A percentile compares a stretch with the other conserved stretches of the same genome.
Conservation (phyloP, 148 eudicot species). For the Chenopodium suecicum region DNA sequence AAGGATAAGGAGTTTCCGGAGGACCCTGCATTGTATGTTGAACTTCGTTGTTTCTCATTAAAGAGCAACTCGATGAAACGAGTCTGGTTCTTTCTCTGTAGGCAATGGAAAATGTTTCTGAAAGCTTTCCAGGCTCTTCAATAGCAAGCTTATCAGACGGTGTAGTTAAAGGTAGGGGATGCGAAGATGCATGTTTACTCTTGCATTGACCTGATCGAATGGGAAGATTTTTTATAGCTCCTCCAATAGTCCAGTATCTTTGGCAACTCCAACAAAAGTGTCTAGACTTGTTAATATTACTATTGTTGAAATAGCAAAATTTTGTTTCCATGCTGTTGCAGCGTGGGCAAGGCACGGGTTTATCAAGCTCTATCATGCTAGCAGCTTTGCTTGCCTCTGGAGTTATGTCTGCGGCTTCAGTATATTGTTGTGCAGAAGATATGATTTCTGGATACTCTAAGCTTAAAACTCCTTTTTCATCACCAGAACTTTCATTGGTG, state of each 20-base stretch:
- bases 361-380: background rate
- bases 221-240: background rate
- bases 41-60: background rate
- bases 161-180: background rate
- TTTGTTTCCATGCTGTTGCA: background rate
- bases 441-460: background rate
- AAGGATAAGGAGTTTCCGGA: background rate
- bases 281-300: background rate
- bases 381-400: background rate
- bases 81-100: background rate
- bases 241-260: background rate
- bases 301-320: background rate
- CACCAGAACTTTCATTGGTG: background rate
- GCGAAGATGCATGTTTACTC: background rate
- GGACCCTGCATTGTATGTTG: background rate
- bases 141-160: background rate
- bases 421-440: background rate
- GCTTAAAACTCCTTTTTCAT: background rate
- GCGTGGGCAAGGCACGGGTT: background rate
- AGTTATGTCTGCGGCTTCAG: background rate
- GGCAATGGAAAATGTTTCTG: background rate
- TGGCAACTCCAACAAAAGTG: background rate
- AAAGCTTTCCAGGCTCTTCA: background rate
- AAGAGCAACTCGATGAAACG: background rate
- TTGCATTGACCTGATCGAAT: background rate